Base-by-base conservation (phyloP, 1,284 basidiomycete genomes). In the Trametes versicolor region DNA sequence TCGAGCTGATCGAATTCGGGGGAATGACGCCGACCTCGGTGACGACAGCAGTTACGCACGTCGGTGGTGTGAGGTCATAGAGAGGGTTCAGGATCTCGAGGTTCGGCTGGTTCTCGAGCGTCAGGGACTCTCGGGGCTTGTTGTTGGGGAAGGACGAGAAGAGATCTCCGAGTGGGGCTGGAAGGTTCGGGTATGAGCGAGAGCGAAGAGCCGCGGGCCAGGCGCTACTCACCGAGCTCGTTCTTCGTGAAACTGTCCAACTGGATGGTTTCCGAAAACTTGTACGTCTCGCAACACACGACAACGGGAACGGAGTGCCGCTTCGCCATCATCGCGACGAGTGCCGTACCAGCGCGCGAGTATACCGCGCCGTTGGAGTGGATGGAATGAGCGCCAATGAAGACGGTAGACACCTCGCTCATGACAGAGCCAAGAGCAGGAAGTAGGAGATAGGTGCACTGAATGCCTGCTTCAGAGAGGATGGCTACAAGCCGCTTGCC, bases 241-340 rank as follows among this genome's bases (percentile, higher is more conserved):
- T 99, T 99, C 77, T 94, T 95, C 34, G 95, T 96, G 70, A 99
- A 96, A 36, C 93, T 93, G 78, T 99, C 98, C 56, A 99, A 83
- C 77, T 95, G 92, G 39, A 99, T 92, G 39, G 90, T 88, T 72
- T 99, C 98, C 25, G 93, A 93, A 74, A 98, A 99, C 78, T 99
- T 99, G 84, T 99, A 99, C 21, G 98, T 99, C 80, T 99, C 98
- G 72, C 97, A 98, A 73, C 96, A 98, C 19, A 97, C 96, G 57
- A 99, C 90, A 19, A 99, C 96, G 8, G 98, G 98, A 1, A 99
- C 91, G 23, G 90, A 91, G 73, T 93, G 88, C 60, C 90, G 88
- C 77, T 95, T 94, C 0, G 96, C 95, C 84, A 99, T 90, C 95
- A 99, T 97, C 0, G 97, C 95, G 25, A 98, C 95, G 69, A 97